A percentile compares a stretch with the other conserved stretches of the same genome.
Conservation (phyloP, 768 basidiomycete genomes). For the Cubamyces lactineus region DNA sequence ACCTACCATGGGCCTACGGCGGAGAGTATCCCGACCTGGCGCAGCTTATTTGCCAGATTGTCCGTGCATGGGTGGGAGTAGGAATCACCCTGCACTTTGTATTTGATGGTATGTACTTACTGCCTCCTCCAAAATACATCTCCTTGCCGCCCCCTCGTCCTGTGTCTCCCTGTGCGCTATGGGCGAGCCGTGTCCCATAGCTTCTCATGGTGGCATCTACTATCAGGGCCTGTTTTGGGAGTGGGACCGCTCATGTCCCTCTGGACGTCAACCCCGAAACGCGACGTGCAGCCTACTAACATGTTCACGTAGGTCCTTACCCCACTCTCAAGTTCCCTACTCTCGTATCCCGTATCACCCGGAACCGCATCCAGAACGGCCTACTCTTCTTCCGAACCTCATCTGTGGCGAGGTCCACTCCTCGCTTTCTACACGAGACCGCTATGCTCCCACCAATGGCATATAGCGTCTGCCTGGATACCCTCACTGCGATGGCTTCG, state of each 20-base stretch:
- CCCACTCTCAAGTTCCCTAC: constrained; percentile 78
- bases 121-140: too few species aligned
- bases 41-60: constrained; percentile 50
- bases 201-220: neutral
- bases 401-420: constrained; percentile 56
- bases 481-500: constrained; percentile 43
- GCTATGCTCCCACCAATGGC: constrained; percentile 73
- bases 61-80: constrained; percentile 68
- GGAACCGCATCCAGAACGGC: constrained; percentile 61
- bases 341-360: constrained; percentile 56
- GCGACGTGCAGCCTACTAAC: neutral
- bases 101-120: constrained; percentile 68
- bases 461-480: constrained; percentile 59
- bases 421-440: constrained; percentile 73
- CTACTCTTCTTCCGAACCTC: constrained; percentile 86
- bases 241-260: neutral
- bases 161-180: neutral
- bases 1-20: constrained; percentile 83
- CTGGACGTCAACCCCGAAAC: constrained; percentile 3
- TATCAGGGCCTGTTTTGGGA: too few species aligned
- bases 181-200: neutral
- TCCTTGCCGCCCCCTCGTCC: too few species aligned
- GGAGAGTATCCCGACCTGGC: constrained; percentile 72
- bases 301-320: constrained; percentile 55
- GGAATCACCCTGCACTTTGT: constrained; percentile 73